These are phyloP conservation scores for Colletotrichum lindemuthianum DNA, from an alignment of 2,329 filamentous ascomycete species.

Conservation along the genomic window DNA sequence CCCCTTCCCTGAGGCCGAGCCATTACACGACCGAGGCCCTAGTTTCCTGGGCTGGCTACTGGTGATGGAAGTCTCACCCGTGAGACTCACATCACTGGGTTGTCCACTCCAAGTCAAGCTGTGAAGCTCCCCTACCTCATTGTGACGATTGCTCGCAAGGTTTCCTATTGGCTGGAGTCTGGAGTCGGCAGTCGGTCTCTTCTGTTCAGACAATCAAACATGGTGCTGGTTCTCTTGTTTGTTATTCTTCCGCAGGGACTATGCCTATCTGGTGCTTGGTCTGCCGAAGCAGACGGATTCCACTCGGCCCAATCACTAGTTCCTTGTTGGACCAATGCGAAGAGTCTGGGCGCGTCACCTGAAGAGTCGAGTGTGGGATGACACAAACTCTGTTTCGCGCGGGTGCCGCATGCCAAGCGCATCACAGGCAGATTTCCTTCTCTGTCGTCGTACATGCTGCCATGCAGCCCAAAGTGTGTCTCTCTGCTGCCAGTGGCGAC, in stretches of 20 bases:
- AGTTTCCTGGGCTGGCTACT: neutral
- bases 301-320: constrained; percentile 11
- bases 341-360: constrained; percentile 26
- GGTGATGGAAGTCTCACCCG: constrained; percentile 13
- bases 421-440: constrained; percentile 32
- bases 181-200: too few relatives aligned
- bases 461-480: neutral
- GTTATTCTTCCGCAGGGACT: neutral
- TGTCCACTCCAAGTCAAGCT: neutral
- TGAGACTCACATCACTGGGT: constrained; percentile 16
- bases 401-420: constrained; percentile 34
- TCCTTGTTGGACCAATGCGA: constrained; percentile 22
- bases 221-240: neutral
- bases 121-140: neutral
- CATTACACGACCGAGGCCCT: constrained; percentile 4
- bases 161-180: constrained; percentile 11
- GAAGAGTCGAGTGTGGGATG: constrained; percentile 25
- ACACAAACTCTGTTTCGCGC: constrained; percentile 33
- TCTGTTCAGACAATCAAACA: too few relatives aligned
- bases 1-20: neutral
- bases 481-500: too few relatives aligned
- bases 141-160: constrained; percentile 21
- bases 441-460: constrained; percentile 28
- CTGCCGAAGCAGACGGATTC: constrained; percentile 23
- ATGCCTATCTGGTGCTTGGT: neutral